Conservation (phyloP, 2,329 filamentous ascomycete genomes). For the Alternaria novae-zelandiae region DNA sequence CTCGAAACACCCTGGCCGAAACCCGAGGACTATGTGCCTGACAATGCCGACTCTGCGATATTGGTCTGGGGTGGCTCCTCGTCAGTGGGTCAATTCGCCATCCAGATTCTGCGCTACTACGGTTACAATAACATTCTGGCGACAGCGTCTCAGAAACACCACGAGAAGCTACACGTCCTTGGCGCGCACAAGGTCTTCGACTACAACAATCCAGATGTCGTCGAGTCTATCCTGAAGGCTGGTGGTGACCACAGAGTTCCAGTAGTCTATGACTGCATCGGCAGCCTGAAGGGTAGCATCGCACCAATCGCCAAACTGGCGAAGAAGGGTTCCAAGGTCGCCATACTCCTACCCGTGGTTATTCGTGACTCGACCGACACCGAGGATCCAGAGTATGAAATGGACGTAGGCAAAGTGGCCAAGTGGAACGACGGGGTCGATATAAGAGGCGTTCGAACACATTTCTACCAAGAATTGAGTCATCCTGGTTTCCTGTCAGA, state of each 20-base stretch:
- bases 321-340: conserved; percentile 59
- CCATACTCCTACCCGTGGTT: conserved; percentile 67
- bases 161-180: conserved; percentile 45
- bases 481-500: not conserved
- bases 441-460: conserved; percentile 62
- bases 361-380: conserved; percentile 58
- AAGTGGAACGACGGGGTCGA: conserved; percentile 62
- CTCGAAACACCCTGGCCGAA: conserved; percentile 65
- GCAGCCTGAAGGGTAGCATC: conserved; percentile 37
- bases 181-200: conserved; percentile 52
- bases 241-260: conserved; percentile 27
- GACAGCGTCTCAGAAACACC: conserved; percentile 50
- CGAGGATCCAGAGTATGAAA: conserved; percentile 60
- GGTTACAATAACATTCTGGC: conserved; percentile 49
- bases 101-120: conserved; percentile 52
- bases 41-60: conserved; percentile 40
- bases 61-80: conserved; percentile 55
- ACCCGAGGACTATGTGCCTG: conserved; percentile 49
- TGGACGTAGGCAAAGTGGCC: conserved; percentile 57
- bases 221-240: conserved; percentile 35
- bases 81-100: conserved; percentile 51
- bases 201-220: conserved; percentile 45
- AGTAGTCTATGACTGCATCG: conserved; percentile 43
- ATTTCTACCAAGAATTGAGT: conserved; percentile 59
- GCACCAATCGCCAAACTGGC: conserved; percentile 55